Percentiles rank a stretch among this genome's conserved stretches.
These are phyloP conservation scores for Penicillium paneum DNA, from an alignment of 2,329 filamentous ascomycete species.

Conservation along the genomic window DNA sequence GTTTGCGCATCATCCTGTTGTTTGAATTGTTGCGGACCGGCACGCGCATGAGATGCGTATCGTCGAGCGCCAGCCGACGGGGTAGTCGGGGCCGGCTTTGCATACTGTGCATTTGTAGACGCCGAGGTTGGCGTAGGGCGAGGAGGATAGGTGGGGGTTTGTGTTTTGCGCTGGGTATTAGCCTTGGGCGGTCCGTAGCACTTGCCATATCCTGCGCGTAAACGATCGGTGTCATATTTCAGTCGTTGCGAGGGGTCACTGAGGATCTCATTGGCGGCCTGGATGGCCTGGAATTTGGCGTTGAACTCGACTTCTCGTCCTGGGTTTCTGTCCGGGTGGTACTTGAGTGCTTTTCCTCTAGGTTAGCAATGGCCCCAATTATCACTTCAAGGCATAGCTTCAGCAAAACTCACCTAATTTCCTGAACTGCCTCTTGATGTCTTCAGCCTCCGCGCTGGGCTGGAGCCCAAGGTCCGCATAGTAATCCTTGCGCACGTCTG, in stretches of 20 bases:
- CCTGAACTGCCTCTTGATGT: conserved; percentile 82
- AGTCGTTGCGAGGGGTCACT: conserved; percentile 56
- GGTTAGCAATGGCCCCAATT: not conserved
- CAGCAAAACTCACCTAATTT: conserved; percentile 62
- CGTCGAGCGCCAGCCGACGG: conserved; percentile 40
- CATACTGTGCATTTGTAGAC: conserved; percentile 13
- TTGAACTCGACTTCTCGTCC: conserved; percentile 77
- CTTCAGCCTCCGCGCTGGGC: conserved; percentile 63
- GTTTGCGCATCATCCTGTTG: conserved; percentile 40
- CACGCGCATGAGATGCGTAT: conserved; percentile 42
- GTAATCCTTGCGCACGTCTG: conserved; percentile 69
- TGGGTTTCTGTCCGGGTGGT: conserved; percentile 85
- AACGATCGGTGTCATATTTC: conserved; percentile 62
- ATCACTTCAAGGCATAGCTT: not conserved
- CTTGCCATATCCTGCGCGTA: conserved; percentile 48
- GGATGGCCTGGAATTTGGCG: conserved; percentile 79
- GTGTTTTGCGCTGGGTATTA: conserved; percentile 29
- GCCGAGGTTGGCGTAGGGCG: conserved; percentile 26
- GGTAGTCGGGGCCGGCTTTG: conserved; percentile 25
- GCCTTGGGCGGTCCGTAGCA: conserved; percentile 31
- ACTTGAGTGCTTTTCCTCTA: conserved; percentile 65
- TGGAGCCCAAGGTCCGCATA: conserved; percentile 78
- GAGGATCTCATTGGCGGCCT: conserved; percentile 78
- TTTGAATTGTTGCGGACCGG: conserved; percentile 41
- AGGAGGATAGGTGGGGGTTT: conserved; percentile 24